Base-by-base conservation (phyloP, 345 rosid species). In the Salix brachista region DNA sequence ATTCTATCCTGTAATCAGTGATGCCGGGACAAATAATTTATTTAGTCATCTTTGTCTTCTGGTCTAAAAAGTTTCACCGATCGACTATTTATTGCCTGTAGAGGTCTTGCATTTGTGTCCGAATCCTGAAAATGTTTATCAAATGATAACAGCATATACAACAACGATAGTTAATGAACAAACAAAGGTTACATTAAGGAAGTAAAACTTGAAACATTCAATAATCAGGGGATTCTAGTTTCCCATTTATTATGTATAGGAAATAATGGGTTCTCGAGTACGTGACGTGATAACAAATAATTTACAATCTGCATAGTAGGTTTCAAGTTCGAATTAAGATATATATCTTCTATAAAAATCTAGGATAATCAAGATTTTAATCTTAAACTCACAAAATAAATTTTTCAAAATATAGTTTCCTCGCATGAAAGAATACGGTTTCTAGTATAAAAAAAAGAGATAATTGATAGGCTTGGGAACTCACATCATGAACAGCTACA, bases 401-500 rank as follows among this genome's bases (percentile, higher is more conserved):
- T 1, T 30, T 30, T 30, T 30, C 2, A 32, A 4, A 32, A 30
- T 30, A 30, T 30, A 3, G 2, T 28, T 28, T 28, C 3, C 2
- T 2, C 30, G 30, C 0, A 30, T 30, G 2, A 0, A 3, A 30
- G 0, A 30, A 30, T 30, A 30, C 4, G 0, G 4, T 30, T 30
- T 30, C 32, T 3, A 0, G 32, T 30, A 30, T 3, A 30, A 30
- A 30, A 30, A 30, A 0, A 30, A 30, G 0, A 3, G n/a, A 30
- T 30, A 30, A 30, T 3, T 3, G 19, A 16, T 52, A 26, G 41
- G 28, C 18, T 0, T 71, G 21, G 34, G 25, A 19, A 87, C 92
- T 90, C 34, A 94, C 98, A 74, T 92, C 98, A 28, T 87, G 94
- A 16, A 90, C 97, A 23, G 95, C 92, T 16, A 89, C 94, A 0